A percentile compares a stretch with the other conserved stretches of the same genome.
phyloP scores from a whole-genome alignment of 2,329 filamentous ascomycete species.

The Davidsoniella virescens region DNA sequence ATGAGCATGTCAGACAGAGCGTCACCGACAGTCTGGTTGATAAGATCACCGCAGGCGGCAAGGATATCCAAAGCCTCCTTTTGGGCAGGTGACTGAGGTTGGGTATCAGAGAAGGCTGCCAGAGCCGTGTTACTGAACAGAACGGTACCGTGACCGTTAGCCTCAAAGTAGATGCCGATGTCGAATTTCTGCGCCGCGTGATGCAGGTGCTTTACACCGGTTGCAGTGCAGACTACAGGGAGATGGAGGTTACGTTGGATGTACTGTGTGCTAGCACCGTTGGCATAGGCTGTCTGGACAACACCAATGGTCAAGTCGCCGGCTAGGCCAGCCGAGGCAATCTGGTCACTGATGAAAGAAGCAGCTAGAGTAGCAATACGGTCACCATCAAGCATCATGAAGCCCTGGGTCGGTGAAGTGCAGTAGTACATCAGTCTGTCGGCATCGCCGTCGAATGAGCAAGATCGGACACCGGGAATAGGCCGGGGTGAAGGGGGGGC shows the following conservation, averaged over 20 bases:
- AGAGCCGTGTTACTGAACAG: slow-evolving; percentile 80
- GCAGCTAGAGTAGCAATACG: slow-evolving; percentile 90
- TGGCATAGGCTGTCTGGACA: slow-evolving; percentile 94
- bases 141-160: slow-evolving; percentile 92
- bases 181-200: slow-evolving; percentile 93
- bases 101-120: slow-evolving; percentile 58
- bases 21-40: slow-evolving; percentile 97
- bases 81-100: slow-evolving; percentile 82
- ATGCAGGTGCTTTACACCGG: slow-evolving; percentile 93
- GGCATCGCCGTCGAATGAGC: slow-evolving; percentile 87
- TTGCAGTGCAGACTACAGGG: slow-evolving; percentile 82
- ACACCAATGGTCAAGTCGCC: slow-evolving; percentile 80
- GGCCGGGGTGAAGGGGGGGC: slow-evolving; percentile 72
- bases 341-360: slow-evolving; percentile 81
- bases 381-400: slow-evolving; percentile 89
- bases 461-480: slow-evolving; percentile 59
- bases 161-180: slow-evolving; percentile 95
- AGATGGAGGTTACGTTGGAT: slow-evolving; percentile 76
- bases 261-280: slow-evolving; percentile 85
- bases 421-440: slow-evolving; percentile 95
- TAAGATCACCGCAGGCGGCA: slow-evolving; percentile 67
- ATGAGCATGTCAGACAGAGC: slow-evolving; percentile 91
- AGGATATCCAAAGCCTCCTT: slow-evolving; percentile 78
- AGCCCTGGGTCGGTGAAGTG: slow-evolving; percentile 62
- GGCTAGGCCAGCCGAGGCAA: slow-evolving; percentile 60